phyloP scores from a whole-genome alignment of 2,329 filamentous ascomycete species.

The Trichocomaceae sp. region DNA sequence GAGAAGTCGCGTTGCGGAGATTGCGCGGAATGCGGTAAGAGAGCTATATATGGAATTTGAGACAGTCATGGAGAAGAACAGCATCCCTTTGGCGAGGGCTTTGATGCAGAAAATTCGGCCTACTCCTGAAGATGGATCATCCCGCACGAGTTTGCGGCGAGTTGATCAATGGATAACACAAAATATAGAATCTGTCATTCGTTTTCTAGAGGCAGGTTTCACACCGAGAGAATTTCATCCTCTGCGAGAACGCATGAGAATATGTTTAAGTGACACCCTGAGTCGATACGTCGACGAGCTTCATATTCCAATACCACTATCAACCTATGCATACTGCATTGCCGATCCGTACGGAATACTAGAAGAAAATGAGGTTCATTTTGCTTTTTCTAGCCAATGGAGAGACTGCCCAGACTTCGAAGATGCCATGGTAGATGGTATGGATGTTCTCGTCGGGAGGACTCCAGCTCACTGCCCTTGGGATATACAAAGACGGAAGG shows the following conservation, averaged over 20 bases:
- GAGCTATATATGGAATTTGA: constrained; percentile 30
- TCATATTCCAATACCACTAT: constrained; percentile 44
- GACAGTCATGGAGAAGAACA: constrained; percentile 30
- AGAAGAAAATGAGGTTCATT: constrained; percentile 48
- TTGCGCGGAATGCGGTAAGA: constrained; percentile 34
- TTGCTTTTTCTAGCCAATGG: constrained; percentile 48
- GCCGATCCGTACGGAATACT: constrained; percentile 50
- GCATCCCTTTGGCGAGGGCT: constrained; percentile 30
- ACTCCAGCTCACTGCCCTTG: constrained; percentile 52
- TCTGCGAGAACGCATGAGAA: constrained; percentile 35
- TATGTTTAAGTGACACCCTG: constrained; percentile 36
- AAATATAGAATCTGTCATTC: constrained; percentile 30
- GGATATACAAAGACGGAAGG: constrained; percentile 52
- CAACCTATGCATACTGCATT: constrained; percentile 51
- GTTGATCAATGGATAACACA: constrained; percentile 33
- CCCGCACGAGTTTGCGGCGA: constrained; percentile 19
- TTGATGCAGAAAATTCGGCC: constrained; percentile 30
- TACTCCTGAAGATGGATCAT: constrained; percentile 19
- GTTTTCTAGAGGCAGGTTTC: constrained; percentile 43
- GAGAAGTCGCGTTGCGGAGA: constrained; percentile 35
- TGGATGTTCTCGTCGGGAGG: constrained; percentile 51
- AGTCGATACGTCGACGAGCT: constrained; percentile 41
- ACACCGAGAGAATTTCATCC: constrained; percentile 35
- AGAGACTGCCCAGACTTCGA: constrained; percentile 31
- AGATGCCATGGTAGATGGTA: constrained; percentile 41